phyloP scores from a whole-genome alignment of 2,329 filamentous ascomycete genomes.

The Acrodontium crateriforme region DNA sequence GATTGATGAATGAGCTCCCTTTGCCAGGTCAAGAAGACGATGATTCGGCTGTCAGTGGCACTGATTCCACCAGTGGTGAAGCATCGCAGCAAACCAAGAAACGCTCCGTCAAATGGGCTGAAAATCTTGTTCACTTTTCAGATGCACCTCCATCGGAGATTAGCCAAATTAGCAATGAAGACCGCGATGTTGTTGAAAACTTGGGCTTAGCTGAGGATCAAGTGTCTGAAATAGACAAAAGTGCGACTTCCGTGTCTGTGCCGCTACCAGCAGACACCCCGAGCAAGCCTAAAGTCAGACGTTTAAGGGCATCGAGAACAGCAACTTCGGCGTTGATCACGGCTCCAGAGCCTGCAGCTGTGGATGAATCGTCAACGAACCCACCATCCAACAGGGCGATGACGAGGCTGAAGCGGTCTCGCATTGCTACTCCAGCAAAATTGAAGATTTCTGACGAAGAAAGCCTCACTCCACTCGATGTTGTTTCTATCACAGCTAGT shows the following conservation, averaged over 20 bases:
- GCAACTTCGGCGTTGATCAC: background rate
- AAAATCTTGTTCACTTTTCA: conserved; percentile 31
- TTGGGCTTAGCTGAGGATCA: background rate
- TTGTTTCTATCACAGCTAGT: too few relatives aligned
- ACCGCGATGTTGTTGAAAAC: conserved; percentile 2
- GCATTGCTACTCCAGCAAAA: conserved; percentile 23
- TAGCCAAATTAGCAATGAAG: conserved; percentile 12
- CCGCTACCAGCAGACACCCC: conserved; percentile 14
- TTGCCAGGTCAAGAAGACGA: too few relatives aligned
- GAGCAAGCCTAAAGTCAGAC: conserved; percentile 18
- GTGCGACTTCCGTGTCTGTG: conserved; percentile 1
- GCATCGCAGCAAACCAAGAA: background rate
- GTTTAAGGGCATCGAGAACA: conserved; percentile 11
- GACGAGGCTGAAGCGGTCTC: conserved; percentile 12
- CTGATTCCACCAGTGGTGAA: too few relatives aligned
- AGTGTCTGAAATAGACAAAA: background rate
- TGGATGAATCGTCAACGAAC: background rate
- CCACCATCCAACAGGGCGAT: background rate
- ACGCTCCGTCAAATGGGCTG: conserved; percentile 30
- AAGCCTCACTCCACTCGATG: too few relatives aligned
- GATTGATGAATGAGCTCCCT: conserved; percentile 5
- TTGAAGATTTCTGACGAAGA: conserved; percentile 1
- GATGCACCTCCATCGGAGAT: conserved; percentile 6
- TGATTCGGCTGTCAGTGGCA: too few relatives aligned
- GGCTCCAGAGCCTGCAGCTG: background rate